Evolutionary conservation across 805 yeast species (phyloP), one percentile per base, ranked within the genome.

Genomic region (Allodekkera sacchari): DNA sequence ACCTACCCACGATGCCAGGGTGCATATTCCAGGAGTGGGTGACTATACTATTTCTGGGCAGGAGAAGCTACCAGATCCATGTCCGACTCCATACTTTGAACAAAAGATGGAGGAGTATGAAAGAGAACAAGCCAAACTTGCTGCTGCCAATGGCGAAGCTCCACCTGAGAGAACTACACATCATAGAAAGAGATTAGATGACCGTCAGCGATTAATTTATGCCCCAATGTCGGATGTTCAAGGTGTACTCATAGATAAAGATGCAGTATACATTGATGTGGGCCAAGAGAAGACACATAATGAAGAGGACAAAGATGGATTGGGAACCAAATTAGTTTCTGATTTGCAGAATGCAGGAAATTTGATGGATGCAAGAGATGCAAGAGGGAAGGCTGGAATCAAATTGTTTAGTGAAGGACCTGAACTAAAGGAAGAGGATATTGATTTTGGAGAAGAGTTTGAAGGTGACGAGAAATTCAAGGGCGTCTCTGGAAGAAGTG

Each of bases 161-260:
- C 56, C 62, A 9, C 55, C 60, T 35, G 65, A 70, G 20, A 69
- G 77, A 3, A 54, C 67, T 3, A 27, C 22, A 17, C 63, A 70
- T 44, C 77, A 96, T 55, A 71, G 96, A 50, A 83, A 85, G 53
- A 73, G 97, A 51, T 71, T 92, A 33, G 97, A 92, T 43, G 98
- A 92, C 50, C 84, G 80, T 46, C 94, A 85, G 53, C 92, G 88
- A 55, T 74, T 85, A 43, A 85, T 92, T 3, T 92, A 94, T 56
- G 99, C 98, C 0, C 99, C 99, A 30, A 92, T 92, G 99, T 83
- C 96, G 28, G 97, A 92, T 57, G 96, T 92, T n/a, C 96, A 96
- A 35, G 99, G 99, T 55, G 94, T 92, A 22, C 65, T 92, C 43
- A 85, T 92, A 39, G 99, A 92, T 61, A 88, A 82, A 52, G 99